Percentiles rank a stretch among this genome's conserved stretches.
These are phyloP conservation scores for Cyamopsis tetragonoloba DNA, from an alignment of 306 rosid genomes.

Conservation along the genomic window DNA sequence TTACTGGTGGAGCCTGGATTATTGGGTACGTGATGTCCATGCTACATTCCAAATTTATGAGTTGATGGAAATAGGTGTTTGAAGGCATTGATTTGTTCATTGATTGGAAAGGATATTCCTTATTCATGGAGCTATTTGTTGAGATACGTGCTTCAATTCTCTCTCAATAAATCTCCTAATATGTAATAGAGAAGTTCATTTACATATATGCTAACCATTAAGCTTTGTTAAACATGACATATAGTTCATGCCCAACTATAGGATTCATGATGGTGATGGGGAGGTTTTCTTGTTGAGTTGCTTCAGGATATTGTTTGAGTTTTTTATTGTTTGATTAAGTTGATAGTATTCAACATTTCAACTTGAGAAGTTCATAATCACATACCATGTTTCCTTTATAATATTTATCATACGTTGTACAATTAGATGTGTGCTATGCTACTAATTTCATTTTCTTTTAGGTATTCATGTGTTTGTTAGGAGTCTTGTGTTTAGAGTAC, in stretches of 20 bases:
- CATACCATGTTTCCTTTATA: neutral
- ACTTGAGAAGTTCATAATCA: neutral
- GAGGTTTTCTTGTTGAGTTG: neutral
- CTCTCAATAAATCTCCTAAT: neutral
- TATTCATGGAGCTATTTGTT: slow-evolving; percentile 3
- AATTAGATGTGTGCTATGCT: slow-evolving; percentile 10
- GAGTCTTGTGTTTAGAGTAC: neutral
- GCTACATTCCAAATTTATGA: slow-evolving; percentile 4
- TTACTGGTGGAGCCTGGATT: slow-evolving; percentile 99
- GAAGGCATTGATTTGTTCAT: neutral
- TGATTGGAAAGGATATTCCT: neutral
- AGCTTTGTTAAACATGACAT: neutral
- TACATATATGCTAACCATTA: slow-evolving; percentile 1
- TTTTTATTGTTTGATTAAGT: slow-evolving; percentile 1
- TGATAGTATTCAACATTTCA: slow-evolving; percentile 18
- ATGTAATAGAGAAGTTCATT: neutral
- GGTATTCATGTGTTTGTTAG: neutral
- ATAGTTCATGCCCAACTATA: slow-evolving; percentile 1
- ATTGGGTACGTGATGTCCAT: slow-evolving; percentile 64
- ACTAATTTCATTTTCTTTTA: neutral
- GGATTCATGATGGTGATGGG: slow-evolving; percentile 6
- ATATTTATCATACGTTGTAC: neutral
- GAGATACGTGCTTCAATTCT: neutral
- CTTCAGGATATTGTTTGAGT: neutral
- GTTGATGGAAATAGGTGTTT: neutral